Base-by-base conservation (phyloP, 805 yeast species). In the Kodamaea hsintzibuensis region DNA sequence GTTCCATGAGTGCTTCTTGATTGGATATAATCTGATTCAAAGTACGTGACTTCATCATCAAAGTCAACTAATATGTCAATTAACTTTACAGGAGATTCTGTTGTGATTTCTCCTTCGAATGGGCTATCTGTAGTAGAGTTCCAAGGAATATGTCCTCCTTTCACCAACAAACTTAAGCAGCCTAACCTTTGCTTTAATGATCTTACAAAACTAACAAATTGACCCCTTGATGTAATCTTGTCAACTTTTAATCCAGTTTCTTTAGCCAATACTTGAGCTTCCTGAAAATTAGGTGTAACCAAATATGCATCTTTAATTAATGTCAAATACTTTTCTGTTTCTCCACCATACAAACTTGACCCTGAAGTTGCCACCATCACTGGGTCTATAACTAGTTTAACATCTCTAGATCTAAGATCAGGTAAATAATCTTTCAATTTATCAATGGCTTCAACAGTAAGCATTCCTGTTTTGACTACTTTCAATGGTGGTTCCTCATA, bases 361-460 rank as follows among this genome's bases (percentile, higher is more conserved):
- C 97, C 97, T 0, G 95, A 83, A 0, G 96, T 89, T 2, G 95
- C 84, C 8, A 87, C 84, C 82, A 91, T 80, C 4, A 91, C 96
- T 0, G 97, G 96, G 65, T 91, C 97, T 43, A 91, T 76, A 1
- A 89, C 83, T 17, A 90, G 59, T 53, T 62, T 65, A 19, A 74
- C 62, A 0, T 53, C 51, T 12, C 61, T 50, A 5, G 60, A 43
- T 3, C 70, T 63, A 38, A 76, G 68, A 33, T 66, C 60, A 1
- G 60, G 63, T 25, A 82, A 55, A 48, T 70, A 68, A 6, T 69
- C 70, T 3, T 65, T 58, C 42, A 88, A 69, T 0, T 78, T 81
- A 2, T 68, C 69, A 10, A 85, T 77, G 0, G 89, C 84, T 33
- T 77, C 84, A 1, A 63, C 61, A 1, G 86, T 83, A 33, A 88